Evolutionary conservation across 2,329 filamentous ascomycete genomes (phyloP).

Genomic region (Furcasterigmium sp.): DNA sequence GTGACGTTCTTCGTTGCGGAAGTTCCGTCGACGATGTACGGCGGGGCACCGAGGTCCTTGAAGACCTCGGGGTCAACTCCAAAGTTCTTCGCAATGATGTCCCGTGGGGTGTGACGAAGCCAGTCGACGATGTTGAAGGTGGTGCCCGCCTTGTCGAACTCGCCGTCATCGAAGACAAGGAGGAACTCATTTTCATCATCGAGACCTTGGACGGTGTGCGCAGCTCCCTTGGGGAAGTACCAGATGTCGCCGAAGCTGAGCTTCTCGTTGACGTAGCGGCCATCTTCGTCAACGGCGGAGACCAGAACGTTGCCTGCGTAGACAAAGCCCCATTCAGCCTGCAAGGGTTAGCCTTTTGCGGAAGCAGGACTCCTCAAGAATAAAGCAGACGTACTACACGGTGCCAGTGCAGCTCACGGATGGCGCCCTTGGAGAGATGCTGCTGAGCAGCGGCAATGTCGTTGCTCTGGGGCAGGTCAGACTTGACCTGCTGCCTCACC

Average conservation of each 20-base stretch:
- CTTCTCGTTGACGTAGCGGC: slow-evolving; percentile 47
- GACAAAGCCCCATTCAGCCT: slow-evolving; percentile 64
- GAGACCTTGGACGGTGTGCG: slow-evolving; percentile 59
- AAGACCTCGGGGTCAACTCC: slow-evolving; percentile 57
- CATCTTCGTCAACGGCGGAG: slow-evolving; percentile 58
- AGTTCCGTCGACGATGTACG: slow-evolving; percentile 57
- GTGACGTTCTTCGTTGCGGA: slow-evolving; percentile 41
- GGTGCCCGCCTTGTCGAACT: slow-evolving; percentile 61
- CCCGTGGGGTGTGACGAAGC: slow-evolving; percentile 59
- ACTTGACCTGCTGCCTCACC: slow-evolving; percentile 60
- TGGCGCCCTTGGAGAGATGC: slow-evolving; percentile 60
- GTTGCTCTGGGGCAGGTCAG: slow-evolving; percentile 59
- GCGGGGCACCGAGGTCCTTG: slow-evolving; percentile 46
- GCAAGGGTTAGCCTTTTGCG: slow-evolving; percentile 3
- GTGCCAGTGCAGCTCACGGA: slow-evolving; percentile 65
- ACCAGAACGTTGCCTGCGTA: slow-evolving; percentile 52
- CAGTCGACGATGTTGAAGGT: slow-evolving; percentile 70
- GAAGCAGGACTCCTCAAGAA: neutral
- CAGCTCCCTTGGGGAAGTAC: slow-evolving; percentile 63
- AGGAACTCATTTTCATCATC: slow-evolving; percentile 64
- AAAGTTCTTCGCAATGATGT: slow-evolving; percentile 64
- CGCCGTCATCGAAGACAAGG: slow-evolving; percentile 59
- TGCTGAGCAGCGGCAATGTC: slow-evolving; percentile 66
- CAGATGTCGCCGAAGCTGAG: slow-evolving; percentile 60
- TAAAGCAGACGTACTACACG: slow-evolving; percentile 43